Conservation (phyloP, 2,329 filamentous ascomycete genomes). For the Neonectria sp. region DNA sequence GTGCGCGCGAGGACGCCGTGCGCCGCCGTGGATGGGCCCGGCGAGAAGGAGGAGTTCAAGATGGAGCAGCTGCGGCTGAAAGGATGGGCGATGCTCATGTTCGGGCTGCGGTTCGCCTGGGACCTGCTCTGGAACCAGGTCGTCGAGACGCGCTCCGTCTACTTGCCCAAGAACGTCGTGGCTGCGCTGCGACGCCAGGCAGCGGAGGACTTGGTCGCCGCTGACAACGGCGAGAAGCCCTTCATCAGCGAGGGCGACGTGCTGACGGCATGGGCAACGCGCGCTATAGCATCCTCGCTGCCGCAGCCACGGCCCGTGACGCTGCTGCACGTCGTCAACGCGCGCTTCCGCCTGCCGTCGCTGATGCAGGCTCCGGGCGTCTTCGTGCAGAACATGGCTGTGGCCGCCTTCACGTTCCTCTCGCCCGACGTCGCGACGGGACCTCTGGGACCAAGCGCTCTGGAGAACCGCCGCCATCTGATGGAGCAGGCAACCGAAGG, state of each 20-base stretch:
- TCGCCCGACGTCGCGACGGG: neutral
- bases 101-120: neutral
- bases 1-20: constrained; percentile 56
- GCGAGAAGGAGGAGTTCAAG: neutral
- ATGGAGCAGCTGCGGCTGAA: neutral
- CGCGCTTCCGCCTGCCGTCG: neutral
- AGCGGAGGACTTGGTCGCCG: neutral
- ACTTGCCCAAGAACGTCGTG: neutral
- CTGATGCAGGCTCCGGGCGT: neutral
- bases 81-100: neutral
- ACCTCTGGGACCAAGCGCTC: neutral
- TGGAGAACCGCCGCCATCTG: neutral
- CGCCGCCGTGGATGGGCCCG: neutral
- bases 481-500: constrained; percentile 3
- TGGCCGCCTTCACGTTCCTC: neutral
- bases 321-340: neutral
- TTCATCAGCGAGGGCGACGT: constrained; percentile 18
- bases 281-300: neutral
- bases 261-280: constrained; percentile 12
- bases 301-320: neutral
- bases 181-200: constrained; percentile 3
- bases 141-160: neutral
- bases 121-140: neutral
- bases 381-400: constrained; percentile 11
- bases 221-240: neutral